phyloP scores from a whole-genome alignment of 1,139 yeast species.

The Yamadazyma buinensis region DNA sequence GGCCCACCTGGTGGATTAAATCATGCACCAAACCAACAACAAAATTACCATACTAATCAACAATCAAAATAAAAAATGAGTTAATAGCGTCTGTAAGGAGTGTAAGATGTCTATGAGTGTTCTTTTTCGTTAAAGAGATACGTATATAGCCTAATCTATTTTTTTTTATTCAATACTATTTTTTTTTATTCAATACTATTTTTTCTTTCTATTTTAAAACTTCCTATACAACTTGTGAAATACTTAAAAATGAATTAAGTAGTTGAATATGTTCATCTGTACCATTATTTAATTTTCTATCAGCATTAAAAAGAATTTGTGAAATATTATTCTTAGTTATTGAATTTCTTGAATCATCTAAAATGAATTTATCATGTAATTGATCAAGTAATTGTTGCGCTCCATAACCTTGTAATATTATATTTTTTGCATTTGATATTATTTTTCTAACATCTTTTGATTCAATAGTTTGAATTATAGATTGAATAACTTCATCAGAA shows the following conservation, averaged over 20 bases:
- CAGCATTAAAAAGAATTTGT: constrained; percentile 66
- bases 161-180: too few species aligned
- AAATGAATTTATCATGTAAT: constrained; percentile 68
- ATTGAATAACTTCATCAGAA: constrained; percentile 49
- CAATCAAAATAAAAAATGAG: background rate
- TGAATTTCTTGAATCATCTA: constrained; percentile 52
- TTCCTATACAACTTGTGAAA: constrained; percentile 39
- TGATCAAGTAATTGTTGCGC: constrained; percentile 78
- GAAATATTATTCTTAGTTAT: constrained; percentile 64
- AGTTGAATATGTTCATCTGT: constrained; percentile 88
- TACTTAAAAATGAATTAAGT: constrained; percentile 61
- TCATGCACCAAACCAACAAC: background rate
- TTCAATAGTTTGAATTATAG: constrained; percentile 38
- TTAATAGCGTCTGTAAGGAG: too few species aligned
- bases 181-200: too few species aligned
- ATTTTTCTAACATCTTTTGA: constrained; percentile 36
- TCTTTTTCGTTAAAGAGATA: background rate
- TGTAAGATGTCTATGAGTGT: too few species aligned
- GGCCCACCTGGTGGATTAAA: too few species aligned
- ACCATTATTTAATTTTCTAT: constrained; percentile 74
- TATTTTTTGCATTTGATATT: constrained; percentile 45
- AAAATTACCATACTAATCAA: background rate
- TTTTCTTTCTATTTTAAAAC: too few species aligned
- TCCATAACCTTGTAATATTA: constrained; percentile 80
- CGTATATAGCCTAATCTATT: too few species aligned